Base-by-base conservation (phyloP, 176 grass and related monocot genomes). In the Oryza nivara region DNA sequence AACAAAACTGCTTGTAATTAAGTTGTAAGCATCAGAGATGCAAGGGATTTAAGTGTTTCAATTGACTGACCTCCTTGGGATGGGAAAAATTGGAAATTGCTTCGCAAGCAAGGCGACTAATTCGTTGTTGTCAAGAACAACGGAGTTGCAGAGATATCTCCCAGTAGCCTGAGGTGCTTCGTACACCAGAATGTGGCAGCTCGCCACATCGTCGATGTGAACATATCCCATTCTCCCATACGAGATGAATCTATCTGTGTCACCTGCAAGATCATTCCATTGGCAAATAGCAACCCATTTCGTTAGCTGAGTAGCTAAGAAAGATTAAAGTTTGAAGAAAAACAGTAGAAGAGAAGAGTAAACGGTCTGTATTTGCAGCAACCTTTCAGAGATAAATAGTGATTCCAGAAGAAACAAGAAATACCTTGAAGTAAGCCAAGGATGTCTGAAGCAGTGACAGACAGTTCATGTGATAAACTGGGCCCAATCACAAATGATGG, bases 151-250 rank as follows among this genome's bases (percentile, higher is more conserved):
- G 36, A 97, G 76, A 72, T 97, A 94, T 74, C 95, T 92, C 44
- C 92, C 95, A 1, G 72, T 68, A 60, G 92, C 92, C 56, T 87
- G 85, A 0, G 80, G 77, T 81, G 85, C 66, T 83, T 97, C 92
- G 30, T 97, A 97, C 77, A 94, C 88, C 60, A 97, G 80, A 69
- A 97, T 94, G 61, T 97, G 95, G 85, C 95, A 89, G 26, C 83
- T 65, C 1, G 90, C 95, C 32, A 94, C 95, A 22, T 97, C 95
- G 67, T 97, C 95, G 26, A 92, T 97, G 71, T 94, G 95, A 52
- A 94, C 95, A 82, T 94, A 97, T 71, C 95, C 95, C 95, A 97
- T 97, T 73, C 95, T 91, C 5, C 95, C 95, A 75, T 97, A 88
- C 11, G 49, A 91, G n/a, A 86, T 92, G 77, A 94, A 94, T 74